Evolutionary conservation across 2,329 filamentous ascomycete genomes (phyloP).

Genomic region (Stagonosporopsis rhizophila): DNA sequence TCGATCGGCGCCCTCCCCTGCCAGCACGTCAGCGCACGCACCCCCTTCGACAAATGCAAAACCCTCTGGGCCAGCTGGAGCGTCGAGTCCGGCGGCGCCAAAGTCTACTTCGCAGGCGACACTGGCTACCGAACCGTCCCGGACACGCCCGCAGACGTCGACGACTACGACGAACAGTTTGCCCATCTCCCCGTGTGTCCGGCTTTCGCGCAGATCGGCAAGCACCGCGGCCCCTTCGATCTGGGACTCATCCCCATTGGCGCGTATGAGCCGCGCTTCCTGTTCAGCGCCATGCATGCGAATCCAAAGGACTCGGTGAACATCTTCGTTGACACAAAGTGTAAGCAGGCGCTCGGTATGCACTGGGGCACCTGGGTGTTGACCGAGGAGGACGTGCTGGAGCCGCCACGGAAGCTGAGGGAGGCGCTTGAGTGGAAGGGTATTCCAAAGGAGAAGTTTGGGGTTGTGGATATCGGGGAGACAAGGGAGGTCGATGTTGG

Average conservation of each 20-base stretch:
- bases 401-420: conserved; percentile 77
- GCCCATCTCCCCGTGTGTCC: conserved; percentile 74
- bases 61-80: conserved; percentile 93
- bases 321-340: conserved; percentile 85
- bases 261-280: conserved; percentile 75
- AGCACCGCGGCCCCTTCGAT: conserved; percentile 83
- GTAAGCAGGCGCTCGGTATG: conserved; percentile 79
- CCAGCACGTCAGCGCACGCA: conserved; percentile 80
- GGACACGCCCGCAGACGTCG: conserved; percentile 63
- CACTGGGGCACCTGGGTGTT: conserved; percentile 92
- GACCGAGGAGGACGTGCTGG: conserved; percentile 82
- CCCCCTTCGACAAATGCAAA: conserved; percentile 70
- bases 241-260: conserved; percentile 93
- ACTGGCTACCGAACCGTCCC: conserved; percentile 88
- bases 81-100: conserved; percentile 74
- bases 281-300: conserved; percentile 84
- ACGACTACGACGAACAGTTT: conserved; percentile 76
- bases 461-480: conserved; percentile 84
- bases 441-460: conserved; percentile 79
- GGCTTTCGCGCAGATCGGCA: conserved; percentile 84
- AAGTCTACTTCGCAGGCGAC: conserved; percentile 88
- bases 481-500: conserved; percentile 69
- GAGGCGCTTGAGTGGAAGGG: conserved; percentile 73
- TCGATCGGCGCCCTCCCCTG: conserved; percentile 80
- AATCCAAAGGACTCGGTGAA: conserved; percentile 88